Conservation (phyloP, 139 green algal species). For the Chlorokybus atmophyticus region DNA sequence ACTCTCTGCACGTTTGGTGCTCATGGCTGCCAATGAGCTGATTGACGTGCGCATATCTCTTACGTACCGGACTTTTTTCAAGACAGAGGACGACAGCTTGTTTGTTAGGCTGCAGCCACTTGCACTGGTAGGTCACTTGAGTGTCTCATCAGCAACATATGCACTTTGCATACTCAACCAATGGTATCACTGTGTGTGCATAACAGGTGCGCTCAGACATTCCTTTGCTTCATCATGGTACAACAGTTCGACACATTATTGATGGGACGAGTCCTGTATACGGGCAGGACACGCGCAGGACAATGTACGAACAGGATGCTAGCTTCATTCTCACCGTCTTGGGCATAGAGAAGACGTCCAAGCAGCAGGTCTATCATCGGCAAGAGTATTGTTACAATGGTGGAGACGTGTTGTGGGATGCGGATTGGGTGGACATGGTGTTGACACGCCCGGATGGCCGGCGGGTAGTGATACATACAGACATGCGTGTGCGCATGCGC, state of each 20-base stretch:
- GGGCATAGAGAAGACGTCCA: conserved; percentile 17
- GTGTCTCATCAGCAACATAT: no score
- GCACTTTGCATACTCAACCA: no score
- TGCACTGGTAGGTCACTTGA: no score
- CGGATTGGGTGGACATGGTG: conserved; percentile 17
- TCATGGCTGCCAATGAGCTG: conserved; percentile 13
- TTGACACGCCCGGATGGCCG: background rate
- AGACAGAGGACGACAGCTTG: conserved; percentile 3
- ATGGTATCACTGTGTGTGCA: no score
- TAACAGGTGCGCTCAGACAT: conserved; percentile 19
- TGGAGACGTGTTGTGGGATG: conserved; percentile 14
- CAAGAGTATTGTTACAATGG: conserved; percentile 24
- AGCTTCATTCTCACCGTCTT: conserved; percentile 15
- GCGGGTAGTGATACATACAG: no score
- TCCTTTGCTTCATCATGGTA: conserved; percentile 12
- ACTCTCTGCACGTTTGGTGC: conserved; percentile 13
- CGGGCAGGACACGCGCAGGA: conserved; percentile 11
- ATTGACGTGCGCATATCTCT: conserved; percentile 18
- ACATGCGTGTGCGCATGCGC: no score
- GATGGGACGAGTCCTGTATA: conserved; percentile 12
- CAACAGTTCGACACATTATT: conserved; percentile 21
- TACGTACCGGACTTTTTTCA: conserved; percentile 16
- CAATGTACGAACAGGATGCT: conserved; percentile 10
- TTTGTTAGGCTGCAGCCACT: conserved; percentile 12
- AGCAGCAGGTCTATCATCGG: conserved; percentile 18